phyloP scores from a whole-genome alignment of 805 yeast genomes.

The Kodamaea jinghongensis region DNA sequence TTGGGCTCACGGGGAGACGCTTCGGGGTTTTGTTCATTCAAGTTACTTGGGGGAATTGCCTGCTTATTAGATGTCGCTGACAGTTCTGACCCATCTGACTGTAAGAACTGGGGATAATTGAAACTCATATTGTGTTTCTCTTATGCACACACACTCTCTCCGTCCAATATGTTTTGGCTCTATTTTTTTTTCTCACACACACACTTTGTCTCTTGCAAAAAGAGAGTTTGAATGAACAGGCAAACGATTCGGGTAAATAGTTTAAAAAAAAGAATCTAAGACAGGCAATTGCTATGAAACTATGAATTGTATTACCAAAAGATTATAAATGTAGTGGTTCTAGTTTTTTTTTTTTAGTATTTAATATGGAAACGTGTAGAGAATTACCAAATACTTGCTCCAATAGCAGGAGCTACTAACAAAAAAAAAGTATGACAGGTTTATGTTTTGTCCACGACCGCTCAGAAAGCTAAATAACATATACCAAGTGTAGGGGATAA shows the following conservation, averaged over 20 bases:
- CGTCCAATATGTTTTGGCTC: constrained; percentile 4
- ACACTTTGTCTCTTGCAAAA: neutral
- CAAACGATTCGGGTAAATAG: too few relatives aligned
- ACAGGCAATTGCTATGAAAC: too few relatives aligned
- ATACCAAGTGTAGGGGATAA: too few relatives aligned
- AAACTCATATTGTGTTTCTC: constrained; percentile 22
- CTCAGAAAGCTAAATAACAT: neutral
- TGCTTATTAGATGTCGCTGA: neutral
- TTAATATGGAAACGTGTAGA: too few relatives aligned
- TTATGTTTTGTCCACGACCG: constrained; percentile 3
- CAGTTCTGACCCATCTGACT: constrained; percentile 7
- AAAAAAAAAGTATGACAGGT: constrained; percentile 5
- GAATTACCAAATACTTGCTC: too few relatives aligned
- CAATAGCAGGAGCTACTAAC: too few relatives aligned
- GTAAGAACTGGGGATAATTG: constrained; percentile 36
- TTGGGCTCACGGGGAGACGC: neutral
- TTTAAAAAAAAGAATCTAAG: too few relatives aligned
- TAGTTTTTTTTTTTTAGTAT: too few relatives aligned
- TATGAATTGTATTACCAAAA: too few relatives aligned
- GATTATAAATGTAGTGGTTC: too few relatives aligned
- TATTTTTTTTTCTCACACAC: constrained; percentile 8
- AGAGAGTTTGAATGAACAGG: neutral
- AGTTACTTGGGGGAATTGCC: constrained; percentile 1
- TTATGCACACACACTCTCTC: neutral
- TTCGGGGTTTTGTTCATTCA: constrained; percentile 2